Evolutionary conservation across 768 basidiomycete genomes (phyloP), one percentile per base, ranked within the genome.

Genomic region (Aureoboletus auriporus): DNA sequence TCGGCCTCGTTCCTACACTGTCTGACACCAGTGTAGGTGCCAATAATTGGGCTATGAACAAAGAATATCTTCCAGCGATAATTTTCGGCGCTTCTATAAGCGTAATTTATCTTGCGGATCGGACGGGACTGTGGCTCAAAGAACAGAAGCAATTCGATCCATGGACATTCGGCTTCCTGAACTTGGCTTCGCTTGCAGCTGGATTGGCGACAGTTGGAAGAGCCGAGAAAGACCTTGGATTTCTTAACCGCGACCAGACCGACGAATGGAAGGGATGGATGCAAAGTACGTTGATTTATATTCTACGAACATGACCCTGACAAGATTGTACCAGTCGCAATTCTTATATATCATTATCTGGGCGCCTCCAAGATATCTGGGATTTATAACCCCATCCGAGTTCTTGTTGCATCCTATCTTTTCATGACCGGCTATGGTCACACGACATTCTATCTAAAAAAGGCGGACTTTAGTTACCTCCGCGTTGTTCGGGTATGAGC

Each of bases 201-300:
- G 93, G 92, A 5, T 57, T 91, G 39, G 67, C 65, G 9, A 89
- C 84, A 1, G 67, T 89, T 54, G 83, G 81, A 61, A 77, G 78
- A 16, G 77, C 76, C 14, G 89, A 90, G 55, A 90, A 86, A 59
- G 91, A 96, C 60, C 68, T 87, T 44, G 93, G 93, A 0, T 90
- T 93, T 68, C 71, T 96, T 57, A 94, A 92, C 60, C 77, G 93
- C 49, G 89, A 93, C 42, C 91, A 95, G 66, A 95, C 92, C 1
- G 91, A 96, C 56, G 93, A 96, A 68, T 96, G 93, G 93, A 95
- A 95, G 67, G 93, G 93, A 4, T 96, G 93, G 93, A 96, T 96
- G 93, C 93, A 96, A 73, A 75, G 91, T 91, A 60, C 47, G 86
- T 66, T 6, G 16, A 26, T 43, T 38, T 31, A 37, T 28, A 42